Conservation (phyloP, 768 basidiomycete genomes). For the Porpolomopsis calyptriformis region DNA sequence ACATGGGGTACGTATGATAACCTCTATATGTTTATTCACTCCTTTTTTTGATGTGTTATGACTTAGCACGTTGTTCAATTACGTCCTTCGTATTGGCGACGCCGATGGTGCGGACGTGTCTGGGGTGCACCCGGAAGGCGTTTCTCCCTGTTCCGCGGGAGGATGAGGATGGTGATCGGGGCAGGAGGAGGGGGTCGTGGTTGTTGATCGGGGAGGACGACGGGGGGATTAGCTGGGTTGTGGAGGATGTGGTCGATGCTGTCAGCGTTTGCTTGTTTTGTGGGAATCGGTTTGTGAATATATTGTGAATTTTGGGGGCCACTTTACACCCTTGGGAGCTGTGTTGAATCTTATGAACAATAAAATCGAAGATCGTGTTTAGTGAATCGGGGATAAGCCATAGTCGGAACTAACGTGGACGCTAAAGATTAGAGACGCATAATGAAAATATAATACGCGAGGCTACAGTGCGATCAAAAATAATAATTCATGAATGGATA, state of each 20-base stretch:
- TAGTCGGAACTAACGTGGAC: too few relatives aligned
- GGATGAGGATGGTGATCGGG: slow-evolving; percentile 13
- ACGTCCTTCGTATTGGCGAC: slow-evolving; percentile 78
- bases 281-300: slow-evolving; percentile 51
- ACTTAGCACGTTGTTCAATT: slow-evolving; percentile 63
- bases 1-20: slow-evolving; percentile 49
- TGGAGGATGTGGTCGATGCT: slow-evolving; percentile 53
- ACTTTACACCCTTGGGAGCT: too few relatives aligned
- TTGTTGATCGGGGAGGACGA: slow-evolving; percentile 37
- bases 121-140: slow-evolving; percentile 74
- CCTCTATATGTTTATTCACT: background rate
- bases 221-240: slow-evolving; percentile 61
- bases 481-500: too few relatives aligned
- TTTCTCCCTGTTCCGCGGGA: slow-evolving; percentile 47
- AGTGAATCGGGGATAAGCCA: too few relatives aligned
- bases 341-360: too few relatives aligned
- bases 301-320: too few relatives aligned
- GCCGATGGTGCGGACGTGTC: slow-evolving; percentile 65
- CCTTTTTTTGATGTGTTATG: slow-evolving; percentile 12
- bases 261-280: slow-evolving; percentile 64
- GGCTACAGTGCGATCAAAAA: too few relatives aligned
- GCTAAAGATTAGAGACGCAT: too few relatives aligned
- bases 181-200: slow-evolving; percentile 26
- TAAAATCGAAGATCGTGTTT: too few relatives aligned
- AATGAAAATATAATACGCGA: too few relatives aligned